Evolutionary conservation across 306 rosid genomes (phyloP), one percentile per base, ranked within the genome.

Genomic region (Cucumis cinereus): DNA sequence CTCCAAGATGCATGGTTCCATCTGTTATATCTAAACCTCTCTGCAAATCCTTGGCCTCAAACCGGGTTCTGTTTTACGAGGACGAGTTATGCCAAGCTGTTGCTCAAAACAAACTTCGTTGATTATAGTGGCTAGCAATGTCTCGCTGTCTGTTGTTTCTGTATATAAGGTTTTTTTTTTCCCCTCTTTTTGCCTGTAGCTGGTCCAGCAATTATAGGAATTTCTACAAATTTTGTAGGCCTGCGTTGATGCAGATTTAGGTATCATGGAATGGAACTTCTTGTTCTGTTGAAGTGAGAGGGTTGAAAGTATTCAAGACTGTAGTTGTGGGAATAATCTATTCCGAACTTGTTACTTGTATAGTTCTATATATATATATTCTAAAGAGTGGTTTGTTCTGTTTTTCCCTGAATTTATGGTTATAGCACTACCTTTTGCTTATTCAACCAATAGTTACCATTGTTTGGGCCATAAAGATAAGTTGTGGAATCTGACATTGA

Each of bases 71-170:
- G 50, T 94, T 94, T 84, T 92, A 86, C n/a, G 99, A 92, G 86
- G 99, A 94, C 28, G 98, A 94, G 76, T 82, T 91, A 58, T 94
- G 98, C 75, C 89, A 94, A 81, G 98, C 98, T 56, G 98, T 94
- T 79, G 95, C 96, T 77, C 98, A 94, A 85, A 94, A 94, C 76
- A 94, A 90, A 73, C 98, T 91, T 79, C 93, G 82, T 74, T 91
- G 86, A 90, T 20, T 26, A 28, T 15, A 26, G 69, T 76, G 60
- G 74, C 28, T 79, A 71, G 76, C 67, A 41, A 60, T 26, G 45
- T 64, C 45, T 24, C 50, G 26, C 75, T 47, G 73, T 77, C 82
- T 83, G 47, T 19, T 56, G 77, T 60, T 73, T 74, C 76, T 79
- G 79, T 90, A 83, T 90, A 89, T 84, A 93, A 82, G 84, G 50